A percentile compares a stretch with the other conserved stretches of the same genome.
Evolutionary conservation across 2,329 filamentous ascomycete genomes (phyloP).

Genomic region (Phialophora chinensis): DNA sequence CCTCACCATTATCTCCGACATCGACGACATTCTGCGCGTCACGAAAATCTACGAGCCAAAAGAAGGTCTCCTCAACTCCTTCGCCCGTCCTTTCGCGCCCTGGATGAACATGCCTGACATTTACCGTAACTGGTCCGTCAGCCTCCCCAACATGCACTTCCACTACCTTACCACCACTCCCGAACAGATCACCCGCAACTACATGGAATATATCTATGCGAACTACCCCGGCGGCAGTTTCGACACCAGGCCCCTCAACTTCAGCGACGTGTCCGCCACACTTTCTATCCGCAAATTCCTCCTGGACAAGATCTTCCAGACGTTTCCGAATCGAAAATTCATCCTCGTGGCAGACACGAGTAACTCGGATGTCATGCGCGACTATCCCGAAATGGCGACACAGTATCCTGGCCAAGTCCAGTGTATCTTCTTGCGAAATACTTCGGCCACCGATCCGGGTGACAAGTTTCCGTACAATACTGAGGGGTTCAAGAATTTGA

Average conservation of each 20-base stretch:
- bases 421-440: conserved; percentile 79
- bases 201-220: conserved; percentile 78
- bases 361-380: conserved; percentile 76
- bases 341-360: conserved; percentile 77
- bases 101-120: conserved; percentile 84
- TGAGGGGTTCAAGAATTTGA: conserved; percentile 69
- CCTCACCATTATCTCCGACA: conserved; percentile 75
- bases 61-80: conserved; percentile 76
- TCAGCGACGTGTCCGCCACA: conserved; percentile 75
- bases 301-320: conserved; percentile 73
- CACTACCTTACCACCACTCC: conserved; percentile 83
- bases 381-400: conserved; percentile 63
- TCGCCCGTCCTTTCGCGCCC: conserved; percentile 70
- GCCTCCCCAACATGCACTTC: conserved; percentile 72
- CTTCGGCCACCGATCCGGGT: conserved; percentile 68
- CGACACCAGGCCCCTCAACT: conserved; percentile 79
- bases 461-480: conserved; percentile 80
- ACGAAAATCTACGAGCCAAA: conserved; percentile 80
- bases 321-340: conserved; percentile 76
- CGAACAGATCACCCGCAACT: conserved; percentile 76
- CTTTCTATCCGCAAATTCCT: conserved; percentile 73
- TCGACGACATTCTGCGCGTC: conserved; percentile 79
- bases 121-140: conserved; percentile 75
- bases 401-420: conserved; percentile 74
- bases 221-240: conserved; percentile 79